phyloP scores from a whole-genome alignment of 192 early-diverging fungal genomes.

The Haplosporangium gracile region DNA sequence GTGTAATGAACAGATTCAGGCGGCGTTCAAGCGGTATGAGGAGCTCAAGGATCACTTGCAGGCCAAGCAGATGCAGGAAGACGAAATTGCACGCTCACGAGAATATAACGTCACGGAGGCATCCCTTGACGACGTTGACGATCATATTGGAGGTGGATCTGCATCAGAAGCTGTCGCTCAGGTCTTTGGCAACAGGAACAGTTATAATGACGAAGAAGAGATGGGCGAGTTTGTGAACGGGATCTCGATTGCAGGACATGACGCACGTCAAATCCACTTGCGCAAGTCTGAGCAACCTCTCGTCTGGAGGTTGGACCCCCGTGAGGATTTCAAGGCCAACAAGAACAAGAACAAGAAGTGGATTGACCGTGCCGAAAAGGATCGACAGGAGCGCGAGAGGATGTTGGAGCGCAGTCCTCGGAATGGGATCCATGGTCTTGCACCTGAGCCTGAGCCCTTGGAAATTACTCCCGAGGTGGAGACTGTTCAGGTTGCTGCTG shows the following conservation, averaged over 20 bases:
- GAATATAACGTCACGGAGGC: not conserved
- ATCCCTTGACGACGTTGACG: not conserved
- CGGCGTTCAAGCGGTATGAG: constrained; percentile 18
- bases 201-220: constrained; percentile 2
- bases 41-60: constrained; percentile 41
- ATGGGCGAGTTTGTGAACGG: not conserved
- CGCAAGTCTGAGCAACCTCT: constrained; percentile 37
- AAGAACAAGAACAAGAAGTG: constrained; percentile 43
- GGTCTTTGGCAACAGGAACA: not conserved
- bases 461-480: not conserved
- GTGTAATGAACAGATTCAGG: constrained; percentile 35
- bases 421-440: constrained; percentile 30
- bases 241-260: constrained; percentile 4
- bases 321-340: constrained; percentile 46
- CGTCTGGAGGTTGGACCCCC: constrained; percentile 45
- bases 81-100: constrained; percentile 10
- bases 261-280: constrained; percentile 6
- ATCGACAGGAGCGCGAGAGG: constrained; percentile 8
- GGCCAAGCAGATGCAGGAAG: constrained; percentile 34
- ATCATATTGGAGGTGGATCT: not conserved
- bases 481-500: not conserved
- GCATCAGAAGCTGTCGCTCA: not conserved
- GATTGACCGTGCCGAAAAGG: constrained; percentile 1
- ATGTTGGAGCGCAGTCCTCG: constrained; percentile 14
- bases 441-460: constrained; percentile 7